Evolutionary conservation across 768 basidiomycete species (phyloP), one percentile per base, ranked within the genome.

Genomic region (Mycena amicta): DNA sequence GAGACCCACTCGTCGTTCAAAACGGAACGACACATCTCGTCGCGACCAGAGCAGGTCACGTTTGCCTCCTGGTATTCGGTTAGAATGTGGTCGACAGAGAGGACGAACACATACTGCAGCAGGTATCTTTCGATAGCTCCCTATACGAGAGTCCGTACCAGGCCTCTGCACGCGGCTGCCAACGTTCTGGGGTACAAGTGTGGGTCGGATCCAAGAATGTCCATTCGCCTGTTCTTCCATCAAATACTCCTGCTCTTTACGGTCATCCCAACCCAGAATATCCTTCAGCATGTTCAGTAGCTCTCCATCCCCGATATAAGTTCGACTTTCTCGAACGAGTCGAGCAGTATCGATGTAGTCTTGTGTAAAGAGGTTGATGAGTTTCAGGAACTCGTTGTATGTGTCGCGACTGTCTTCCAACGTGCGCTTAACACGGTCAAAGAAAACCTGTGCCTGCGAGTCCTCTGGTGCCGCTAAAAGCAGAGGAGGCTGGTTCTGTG

Each of bases 1-100:
- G 95, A 95, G 18, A 98, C 90, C 96, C 96, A 99, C 65, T 96
- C 93, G 70, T 99, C 97, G 69, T 99, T 99, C 52, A 99, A 77
- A 4, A 99, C 97, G 5, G 91, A 87, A 68, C 88, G 90, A 72
- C 96, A 98, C 89, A 98, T 95, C 22, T 94, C 92, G 67, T 98
- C 97, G 16, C 97, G 90, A 2, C 97, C 97, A 2, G 95, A 92
- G 68, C 97, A 99, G 0, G 89, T 78, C 15, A 96, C 87, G 53
- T 89, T 88, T 55, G 86, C 85, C 73, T 95, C 95, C 94, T 97
- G 66, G 31, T n/a, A n/a, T n/a, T n/a, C n/a, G n/a, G 23, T 52
- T 16, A 13, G 4, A 23, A 51, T 47, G 28, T 67, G 50, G 27
- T 51, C 30, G 57, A 56, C 16, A 45, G 41, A 54, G 26, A 53